Base-by-base conservation (phyloP, 768 basidiomycete genomes). In the Hygrophoropsis aurantiaca region DNA sequence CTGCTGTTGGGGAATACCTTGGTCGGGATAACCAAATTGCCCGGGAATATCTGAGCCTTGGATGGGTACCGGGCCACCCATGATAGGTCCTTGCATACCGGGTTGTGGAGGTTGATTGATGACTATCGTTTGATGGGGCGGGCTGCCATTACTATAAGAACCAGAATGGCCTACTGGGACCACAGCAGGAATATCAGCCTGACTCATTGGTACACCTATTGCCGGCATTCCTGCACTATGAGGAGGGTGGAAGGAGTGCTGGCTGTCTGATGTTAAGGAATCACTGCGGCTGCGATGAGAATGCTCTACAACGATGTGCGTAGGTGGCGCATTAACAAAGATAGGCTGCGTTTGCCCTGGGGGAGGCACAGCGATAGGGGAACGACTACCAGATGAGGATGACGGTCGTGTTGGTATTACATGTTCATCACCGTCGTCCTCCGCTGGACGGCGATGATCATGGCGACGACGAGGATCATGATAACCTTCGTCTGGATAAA, bases 221-320 rank as follows among this genome's bases (percentile, higher is more conserved):
- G 35, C 7, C 7, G 27, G 27, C 27, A 30, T 40, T 33, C 41
- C 48, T 5, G 58, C 58, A 44, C 56, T 54, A 23, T 2, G 25
- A 6, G 50, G 54, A 30, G 36, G 62, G 1, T 47, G 44, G 21
- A 38, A 58, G 15, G 62, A 49, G n/a, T 45, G 51, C 19, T 65
- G 61, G 9, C 60, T 64, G 25, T 18, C 35, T 19, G 63, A 65
- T 37, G 33, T 47, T 20, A 46, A 47, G 13, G 61, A 62, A 15
- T 50, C 60, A 8, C 2, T 47, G 8, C 20, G 19, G 9, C 32
- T 45, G 2, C 13, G 11, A n/a, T 39, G 41, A 16, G 52, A 49
- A 25, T 43, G 58, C 23, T 49, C 49, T 33, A 66, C 18, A n/a
- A 47, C 6, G 15, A 57, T 32, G 1, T 30, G 6, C 27, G 27